Percentiles rank a stretch among this genome's conserved stretches.
phyloP scores from a whole-genome alignment of 2,329 filamentous ascomycete species.

The Peltaster fructicola region DNA sequence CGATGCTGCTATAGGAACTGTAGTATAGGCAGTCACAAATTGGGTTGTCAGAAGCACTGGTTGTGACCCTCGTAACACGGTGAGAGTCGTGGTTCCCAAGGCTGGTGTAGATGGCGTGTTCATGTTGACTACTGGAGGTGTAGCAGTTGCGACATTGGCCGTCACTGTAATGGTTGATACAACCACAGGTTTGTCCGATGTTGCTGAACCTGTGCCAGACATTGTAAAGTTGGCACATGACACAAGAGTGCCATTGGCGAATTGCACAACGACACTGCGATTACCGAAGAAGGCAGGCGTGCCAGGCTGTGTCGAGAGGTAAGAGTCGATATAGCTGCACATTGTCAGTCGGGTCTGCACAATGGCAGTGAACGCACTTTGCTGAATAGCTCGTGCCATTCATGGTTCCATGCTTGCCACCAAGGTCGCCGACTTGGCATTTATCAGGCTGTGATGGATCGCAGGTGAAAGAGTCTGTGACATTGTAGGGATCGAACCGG shows the following conservation, averaged over 20 bases:
- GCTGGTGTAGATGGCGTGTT: too few species aligned
- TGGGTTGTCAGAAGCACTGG: too few species aligned
- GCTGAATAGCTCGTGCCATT: slow-evolving; percentile 14
- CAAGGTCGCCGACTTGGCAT: slow-evolving; percentile 29
- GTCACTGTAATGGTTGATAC: too few species aligned
- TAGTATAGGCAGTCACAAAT: too few species aligned
- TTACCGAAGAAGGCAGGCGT: slow-evolving; percentile 35
- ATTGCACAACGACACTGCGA: slow-evolving; percentile 37
- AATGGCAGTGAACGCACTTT: slow-evolving; percentile 9
- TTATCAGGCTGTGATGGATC: slow-evolving; percentile 19
- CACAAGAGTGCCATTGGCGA: slow-evolving; percentile 34
- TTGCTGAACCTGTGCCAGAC: slow-evolving; percentile 6
- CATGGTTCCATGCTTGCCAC: slow-evolving; percentile 28
- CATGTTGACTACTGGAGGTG: too few species aligned
- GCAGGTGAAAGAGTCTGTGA: slow-evolving; percentile 22
- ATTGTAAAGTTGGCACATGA: slow-evolving; percentile 38
- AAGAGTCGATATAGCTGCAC: slow-evolving; percentile 31
- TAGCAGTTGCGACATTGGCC: too few species aligned
- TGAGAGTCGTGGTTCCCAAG: too few species aligned
- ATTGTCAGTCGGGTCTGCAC: slow-evolving; percentile 1
- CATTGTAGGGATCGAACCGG: slow-evolving; percentile 27
- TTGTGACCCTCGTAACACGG: too few species aligned
- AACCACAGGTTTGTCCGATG: too few species aligned
- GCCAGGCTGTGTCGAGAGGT: slow-evolving; percentile 26
- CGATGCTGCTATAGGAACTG: too few species aligned